Evolutionary conservation across 2,329 filamentous ascomycete genomes (phyloP), one percentile per base, ranked within the genome.

Genomic region (Ascochyta viciae-villosae): DNA sequence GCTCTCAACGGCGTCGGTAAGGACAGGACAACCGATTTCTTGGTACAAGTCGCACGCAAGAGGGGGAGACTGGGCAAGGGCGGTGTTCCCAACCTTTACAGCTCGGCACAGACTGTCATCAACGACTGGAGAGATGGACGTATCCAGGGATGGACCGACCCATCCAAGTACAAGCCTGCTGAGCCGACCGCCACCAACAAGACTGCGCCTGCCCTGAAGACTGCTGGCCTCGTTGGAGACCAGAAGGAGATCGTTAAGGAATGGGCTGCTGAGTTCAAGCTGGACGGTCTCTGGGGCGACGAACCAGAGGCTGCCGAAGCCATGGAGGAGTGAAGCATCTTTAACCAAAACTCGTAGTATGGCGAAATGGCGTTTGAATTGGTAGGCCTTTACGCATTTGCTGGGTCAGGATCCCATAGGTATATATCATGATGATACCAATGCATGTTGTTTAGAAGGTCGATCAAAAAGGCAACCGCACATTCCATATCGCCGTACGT

Each of bases 61-160:
- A 86, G 95, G 58, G 95, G 95, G 49, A 84, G 95, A 54, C 82
- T 99, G 15, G 92, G 94, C 46, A 89, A 90, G 65, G 93, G 94
- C 19, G 95, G 95, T 60, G 84, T 98, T 15, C 95, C 95, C 39
- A 99, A 98, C 76, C 77, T 98, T 56, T 83, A 87, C 64, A 88
- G 90, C 50, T 94, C 95, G 7, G 95, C 94, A 61, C 94, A 95
- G 84, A 89, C 91, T 0, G 93, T 99, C 52, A 87, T 99, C 54
- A 95, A 88, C n/a, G 95, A 99, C 80, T 96, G 95, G 91, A 86
- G 95, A 65, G 94, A 98, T 74, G 94, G 93, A 24, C 87, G 95
- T 48, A 96, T 99, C 67, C 92, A 96, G 77, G 93, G 93, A 54
- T 96, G 93, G 93, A 85, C 88, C 43, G 89, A 92, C 66, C 85